Evolutionary conservation across 768 basidiomycete genomes (phyloP).

Genomic region (Chiua virens): DNA sequence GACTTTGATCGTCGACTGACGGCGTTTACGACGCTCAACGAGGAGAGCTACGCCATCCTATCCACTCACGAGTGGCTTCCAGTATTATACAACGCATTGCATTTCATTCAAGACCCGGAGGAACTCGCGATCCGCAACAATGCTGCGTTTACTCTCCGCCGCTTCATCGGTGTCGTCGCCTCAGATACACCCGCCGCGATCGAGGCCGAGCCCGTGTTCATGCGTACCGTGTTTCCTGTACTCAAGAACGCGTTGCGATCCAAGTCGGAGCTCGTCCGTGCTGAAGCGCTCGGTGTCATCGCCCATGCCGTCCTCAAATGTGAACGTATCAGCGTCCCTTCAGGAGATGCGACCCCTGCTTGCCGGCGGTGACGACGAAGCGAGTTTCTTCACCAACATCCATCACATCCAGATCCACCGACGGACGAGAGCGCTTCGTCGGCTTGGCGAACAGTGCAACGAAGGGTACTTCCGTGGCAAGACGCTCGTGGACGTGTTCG

Average conservation of each 20-base stretch:
- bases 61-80: constrained; percentile 73
- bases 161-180: constrained; percentile 66
- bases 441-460: constrained; percentile 77
- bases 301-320: constrained; percentile 72
- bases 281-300: constrained; percentile 78
- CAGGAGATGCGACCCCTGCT: constrained; percentile 82
- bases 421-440: constrained; percentile 78
- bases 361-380: constrained; percentile 88
- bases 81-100: constrained; percentile 77
- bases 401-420: constrained; percentile 92
- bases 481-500: constrained; percentile 76
- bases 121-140: constrained; percentile 86
- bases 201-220: constrained; percentile 56
- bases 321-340: constrained; percentile 52
- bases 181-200: constrained; percentile 29
- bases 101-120: constrained; percentile 84
- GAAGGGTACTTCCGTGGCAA: constrained; percentile 64
- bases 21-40: constrained; percentile 78
- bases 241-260: constrained; percentile 78
- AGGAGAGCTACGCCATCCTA: constrained; percentile 51
- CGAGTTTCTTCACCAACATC: constrained; percentile 96
- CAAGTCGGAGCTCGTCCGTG: constrained; percentile 82
- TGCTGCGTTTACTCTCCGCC: constrained; percentile 71
- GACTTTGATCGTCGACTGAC: constrained; percentile 85
- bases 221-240: constrained; percentile 69